Conservation (phyloP, 208 protist genomes). For the Wallacemonas rigidus region DNA sequence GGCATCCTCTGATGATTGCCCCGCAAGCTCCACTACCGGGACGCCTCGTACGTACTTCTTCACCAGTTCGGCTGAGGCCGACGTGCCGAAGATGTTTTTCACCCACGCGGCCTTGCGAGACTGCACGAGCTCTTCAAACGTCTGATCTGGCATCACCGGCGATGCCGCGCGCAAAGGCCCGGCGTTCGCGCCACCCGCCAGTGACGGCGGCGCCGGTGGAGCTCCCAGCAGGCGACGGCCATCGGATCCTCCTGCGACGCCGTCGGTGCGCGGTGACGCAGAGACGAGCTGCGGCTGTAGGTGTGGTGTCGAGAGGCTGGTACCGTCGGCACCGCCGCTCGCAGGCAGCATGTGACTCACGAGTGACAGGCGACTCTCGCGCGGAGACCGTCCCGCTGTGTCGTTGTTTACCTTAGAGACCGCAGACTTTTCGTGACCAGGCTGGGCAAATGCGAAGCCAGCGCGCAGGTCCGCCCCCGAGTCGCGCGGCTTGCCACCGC, state of each 20-base stretch:
- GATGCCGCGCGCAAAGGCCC: neutral
- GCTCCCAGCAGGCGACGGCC: neutral
- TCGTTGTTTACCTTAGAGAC: neutral
- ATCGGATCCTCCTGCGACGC: neutral
- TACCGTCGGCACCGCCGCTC: neutral
- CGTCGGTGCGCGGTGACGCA: no score
- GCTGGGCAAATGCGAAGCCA: conserved; percentile 9
- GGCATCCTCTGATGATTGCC: no score
- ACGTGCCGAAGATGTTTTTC: conserved; percentile 59
- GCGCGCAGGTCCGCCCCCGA: neutral
- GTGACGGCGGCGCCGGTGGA: neutral
- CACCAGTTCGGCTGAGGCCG: neutral
- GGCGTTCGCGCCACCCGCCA: no score
- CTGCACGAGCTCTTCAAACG: conserved; percentile 19
- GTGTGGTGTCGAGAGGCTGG: neutral
- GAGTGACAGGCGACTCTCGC: conserved; percentile 4
- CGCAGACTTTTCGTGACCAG: neutral
- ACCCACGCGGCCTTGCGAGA: conserved; percentile 49
- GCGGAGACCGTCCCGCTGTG: neutral
- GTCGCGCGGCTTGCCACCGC: conserved; percentile 5
- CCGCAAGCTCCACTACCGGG: neutral
- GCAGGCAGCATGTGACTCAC: conserved; percentile 9
- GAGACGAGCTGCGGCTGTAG: no score
- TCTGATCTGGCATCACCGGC: neutral
- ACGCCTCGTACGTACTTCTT: conserved; percentile 9